phyloP scores from a whole-genome alignment of 306 rosid genomes.

The Corylus avellana region DNA sequence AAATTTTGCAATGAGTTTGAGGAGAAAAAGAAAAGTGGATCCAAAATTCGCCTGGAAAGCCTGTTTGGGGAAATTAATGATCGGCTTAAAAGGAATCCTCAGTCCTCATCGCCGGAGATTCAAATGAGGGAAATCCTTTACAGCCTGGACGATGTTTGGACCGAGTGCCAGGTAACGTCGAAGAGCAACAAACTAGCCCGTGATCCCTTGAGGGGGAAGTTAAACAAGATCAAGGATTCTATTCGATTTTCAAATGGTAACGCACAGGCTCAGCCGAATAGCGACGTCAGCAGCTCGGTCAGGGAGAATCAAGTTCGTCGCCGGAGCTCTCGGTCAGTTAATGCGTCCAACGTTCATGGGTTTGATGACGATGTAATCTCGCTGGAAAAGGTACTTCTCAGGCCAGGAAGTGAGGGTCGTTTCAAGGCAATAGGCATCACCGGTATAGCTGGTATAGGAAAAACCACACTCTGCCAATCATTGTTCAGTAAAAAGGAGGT shows the following conservation, averaged over 20 bases:
- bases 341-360: slow-evolving; percentile 18
- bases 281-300: too few relatives aligned
- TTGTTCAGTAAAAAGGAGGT: slow-evolving; percentile 21
- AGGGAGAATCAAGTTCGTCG: too few relatives aligned
- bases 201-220: not conserved
- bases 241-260: not conserved
- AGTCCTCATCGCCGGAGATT: too few relatives aligned
- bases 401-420: not conserved
- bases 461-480: slow-evolving; percentile 20
- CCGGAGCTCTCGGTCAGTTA: not conserved
- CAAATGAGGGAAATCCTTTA: slow-evolving; percentile 4
- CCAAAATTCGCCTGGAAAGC: slow-evolving; percentile 5
- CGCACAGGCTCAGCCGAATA: too few relatives aligned
- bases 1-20: not conserved
- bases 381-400: slow-evolving; percentile 8
- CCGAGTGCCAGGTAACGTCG: slow-evolving; percentile 11
- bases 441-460: slow-evolving; percentile 21
- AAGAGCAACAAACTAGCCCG: not conserved
- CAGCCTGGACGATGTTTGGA: slow-evolving; percentile 4
- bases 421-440: slow-evolving; percentile 25
- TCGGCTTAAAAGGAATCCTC: too few relatives aligned
- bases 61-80: not conserved
- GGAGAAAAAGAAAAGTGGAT: not conserved
- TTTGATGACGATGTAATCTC: slow-evolving; percentile 17
- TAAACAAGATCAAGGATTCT: slow-evolving; percentile 2